phyloP scores from a whole-genome alignment of 1,284 basidiomycete genomes.

The Mycena citricolor region DNA sequence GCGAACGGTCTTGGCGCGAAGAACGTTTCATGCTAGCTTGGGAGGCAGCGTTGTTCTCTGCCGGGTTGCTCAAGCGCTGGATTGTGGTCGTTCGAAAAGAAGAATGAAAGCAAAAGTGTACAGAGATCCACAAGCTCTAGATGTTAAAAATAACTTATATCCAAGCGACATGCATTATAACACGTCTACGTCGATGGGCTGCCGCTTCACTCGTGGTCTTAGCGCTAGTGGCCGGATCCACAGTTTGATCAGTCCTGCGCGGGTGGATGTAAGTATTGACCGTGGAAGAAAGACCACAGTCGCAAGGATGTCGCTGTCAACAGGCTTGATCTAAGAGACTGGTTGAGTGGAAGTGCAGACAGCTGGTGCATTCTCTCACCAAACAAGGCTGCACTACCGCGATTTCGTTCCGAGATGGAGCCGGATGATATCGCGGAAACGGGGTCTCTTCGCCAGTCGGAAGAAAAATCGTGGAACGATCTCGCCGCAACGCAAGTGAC shows the following conservation, averaged over 20 bases:
- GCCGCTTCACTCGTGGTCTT: slow-evolving; percentile 31
- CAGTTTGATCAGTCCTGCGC: slow-evolving; percentile 72
- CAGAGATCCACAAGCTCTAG: too few species aligned
- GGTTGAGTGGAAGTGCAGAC: not conserved
- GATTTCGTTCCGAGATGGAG: slow-evolving; percentile 86
- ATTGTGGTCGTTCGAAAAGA: slow-evolving; percentile 32
- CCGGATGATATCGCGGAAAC: slow-evolving; percentile 73
- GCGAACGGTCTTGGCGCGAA: slow-evolving; percentile 46
- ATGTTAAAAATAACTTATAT: slow-evolving; percentile 2
- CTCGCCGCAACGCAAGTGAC: slow-evolving; percentile 65
- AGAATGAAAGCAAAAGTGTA: too few species aligned
- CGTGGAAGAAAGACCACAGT: slow-evolving; percentile 71
- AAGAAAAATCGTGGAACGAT: slow-evolving; percentile 57
- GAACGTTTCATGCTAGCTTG: slow-evolving; percentile 48
- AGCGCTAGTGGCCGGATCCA: slow-evolving; percentile 78
- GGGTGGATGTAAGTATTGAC: slow-evolving; percentile 74
- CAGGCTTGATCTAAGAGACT: slow-evolving; percentile 64
- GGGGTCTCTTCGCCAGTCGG: slow-evolving; percentile 39
- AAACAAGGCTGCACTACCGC: slow-evolving; percentile 90
- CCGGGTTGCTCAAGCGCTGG: slow-evolving; percentile 35
- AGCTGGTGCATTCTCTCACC: slow-evolving; percentile 46
- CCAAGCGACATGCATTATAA: slow-evolving; percentile 5
- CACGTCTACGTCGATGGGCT: slow-evolving; percentile 16
- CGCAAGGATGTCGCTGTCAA: slow-evolving; percentile 76
- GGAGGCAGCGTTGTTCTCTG: slow-evolving; percentile 49